Conservation (phyloP, 371 early-diverging fungal species). For the Synchytrium microbalum region DNA sequence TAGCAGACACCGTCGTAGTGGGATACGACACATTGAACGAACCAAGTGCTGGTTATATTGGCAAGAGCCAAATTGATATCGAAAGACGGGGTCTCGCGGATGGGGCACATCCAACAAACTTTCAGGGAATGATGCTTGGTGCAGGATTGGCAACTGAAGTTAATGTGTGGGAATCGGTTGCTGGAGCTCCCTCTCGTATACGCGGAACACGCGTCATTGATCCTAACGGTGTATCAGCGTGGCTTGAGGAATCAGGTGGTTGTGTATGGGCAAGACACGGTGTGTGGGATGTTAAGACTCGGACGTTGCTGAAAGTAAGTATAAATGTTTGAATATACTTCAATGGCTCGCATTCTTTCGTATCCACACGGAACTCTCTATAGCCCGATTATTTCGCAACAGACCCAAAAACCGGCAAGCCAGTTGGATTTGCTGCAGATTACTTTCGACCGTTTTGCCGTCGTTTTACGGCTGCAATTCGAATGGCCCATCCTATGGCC, state of each 20-base stretch:
- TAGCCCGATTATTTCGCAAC: slow-evolving; percentile 57
- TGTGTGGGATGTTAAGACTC: slow-evolving; percentile 32
- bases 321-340: too few species aligned
- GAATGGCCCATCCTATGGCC: too few species aligned
- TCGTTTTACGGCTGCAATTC: slow-evolving; percentile 52
- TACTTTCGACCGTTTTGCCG: slow-evolving; percentile 63
- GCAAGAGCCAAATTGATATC: slow-evolving; percentile 43
- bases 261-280: slow-evolving; percentile 36
- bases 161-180: slow-evolving; percentile 19
- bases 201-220: slow-evolving; percentile 11
- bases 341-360: too few species aligned
- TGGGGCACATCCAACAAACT: slow-evolving; percentile 58
- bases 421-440: slow-evolving; percentile 52
- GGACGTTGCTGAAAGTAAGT: slow-evolving; percentile 40
- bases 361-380: slow-evolving; percentile 39
- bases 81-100: slow-evolving; percentile 50
- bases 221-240: slow-evolving; percentile 19
- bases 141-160: slow-evolving; percentile 18
- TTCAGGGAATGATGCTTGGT: slow-evolving; percentile 61
- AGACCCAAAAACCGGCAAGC: slow-evolving; percentile 46
- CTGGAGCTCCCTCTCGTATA: slow-evolving; percentile 19
- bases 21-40: slow-evolving; percentile 75
- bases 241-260: slow-evolving; percentile 13
- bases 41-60: slow-evolving; percentile 62
- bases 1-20: slow-evolving; percentile 48